Conservation (phyloP, 345 rosid species). For the Orychophragmus violaceus region DNA sequence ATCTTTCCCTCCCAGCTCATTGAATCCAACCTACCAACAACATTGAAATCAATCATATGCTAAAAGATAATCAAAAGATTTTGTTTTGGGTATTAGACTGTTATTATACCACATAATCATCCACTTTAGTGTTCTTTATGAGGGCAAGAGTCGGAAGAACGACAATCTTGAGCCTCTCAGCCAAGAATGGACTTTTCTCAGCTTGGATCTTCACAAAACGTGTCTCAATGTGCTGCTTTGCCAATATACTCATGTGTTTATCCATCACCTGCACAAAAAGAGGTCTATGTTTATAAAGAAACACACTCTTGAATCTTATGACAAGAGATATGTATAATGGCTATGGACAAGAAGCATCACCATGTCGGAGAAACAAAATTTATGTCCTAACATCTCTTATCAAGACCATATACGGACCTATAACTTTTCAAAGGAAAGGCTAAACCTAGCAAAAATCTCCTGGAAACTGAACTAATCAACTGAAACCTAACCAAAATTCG, state of each 20-base stretch:
- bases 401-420: background rate
- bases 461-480: background rate
- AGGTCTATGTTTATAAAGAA: background rate
- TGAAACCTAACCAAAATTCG: too few species aligned
- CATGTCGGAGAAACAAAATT: background rate
- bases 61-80: background rate
- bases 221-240: conserved; percentile 91
- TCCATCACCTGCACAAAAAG: conserved; percentile 73
- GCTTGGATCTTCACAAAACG: conserved; percentile 94
- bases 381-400: background rate
- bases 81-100: background rate
- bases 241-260: conserved; percentile 74
- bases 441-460: background rate
- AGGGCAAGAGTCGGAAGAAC: conserved; percentile 97
- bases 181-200: conserved; percentile 94
- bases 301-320: background rate
- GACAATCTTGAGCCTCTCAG: conserved; percentile 83
- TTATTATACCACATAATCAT: conserved; percentile 79
- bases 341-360: background rate
- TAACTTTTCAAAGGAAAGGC: background rate
- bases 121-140: conserved; percentile 92
- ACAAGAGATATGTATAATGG: background rate
- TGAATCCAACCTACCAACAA: conserved; percentile 76
- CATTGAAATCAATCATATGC: background rate
- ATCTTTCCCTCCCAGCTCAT: conserved; percentile 92